These are phyloP conservation scores for Akanthomyces muscarius DNA, from an alignment of 2,329 filamentous ascomycete genomes.

Conservation along the genomic window DNA sequence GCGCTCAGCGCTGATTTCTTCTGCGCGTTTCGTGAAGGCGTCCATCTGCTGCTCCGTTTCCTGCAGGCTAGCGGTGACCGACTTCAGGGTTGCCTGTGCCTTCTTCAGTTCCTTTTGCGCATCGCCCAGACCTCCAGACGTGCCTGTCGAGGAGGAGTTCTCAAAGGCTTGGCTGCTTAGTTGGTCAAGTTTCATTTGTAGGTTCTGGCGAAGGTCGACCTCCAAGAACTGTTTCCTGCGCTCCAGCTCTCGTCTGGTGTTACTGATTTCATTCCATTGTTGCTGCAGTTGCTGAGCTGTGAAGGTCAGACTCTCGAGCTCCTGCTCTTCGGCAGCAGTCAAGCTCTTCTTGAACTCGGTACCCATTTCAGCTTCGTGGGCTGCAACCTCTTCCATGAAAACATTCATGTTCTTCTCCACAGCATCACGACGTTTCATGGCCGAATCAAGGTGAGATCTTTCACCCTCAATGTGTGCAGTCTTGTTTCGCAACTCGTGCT, in stretches of 20 bases:
- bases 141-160: slow-evolving; percentile 48
- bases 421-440: slow-evolving; percentile 58
- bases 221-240: slow-evolving; percentile 78
- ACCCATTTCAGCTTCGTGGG: slow-evolving; percentile 74
- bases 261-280: slow-evolving; percentile 71
- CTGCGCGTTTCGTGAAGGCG: slow-evolving; percentile 45
- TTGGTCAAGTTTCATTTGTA: slow-evolving; percentile 82
- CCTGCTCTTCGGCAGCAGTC: slow-evolving; percentile 73
- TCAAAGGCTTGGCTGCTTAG: slow-evolving; percentile 74
- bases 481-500: slow-evolving; percentile 71
- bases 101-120: slow-evolving; percentile 78
- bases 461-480: slow-evolving; percentile 70
- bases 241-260: slow-evolving; percentile 71
- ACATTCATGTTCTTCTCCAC: slow-evolving; percentile 72
- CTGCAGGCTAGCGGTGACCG: slow-evolving; percentile 63
- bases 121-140: slow-evolving; percentile 67
- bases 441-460: slow-evolving; percentile 68
- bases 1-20: slow-evolving; percentile 52
- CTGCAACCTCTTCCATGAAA: slow-evolving; percentile 68
- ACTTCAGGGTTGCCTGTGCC: slow-evolving; percentile 62
- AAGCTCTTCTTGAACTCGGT: slow-evolving; percentile 92
- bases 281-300: slow-evolving; percentile 70
- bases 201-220: slow-evolving; percentile 81
- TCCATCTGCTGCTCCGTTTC: slow-evolving; percentile 73
- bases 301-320: slow-evolving; percentile 66